phyloP scores from a whole-genome alignment of 2,329 filamentous ascomycete genomes.

The Eutypa lata region DNA sequence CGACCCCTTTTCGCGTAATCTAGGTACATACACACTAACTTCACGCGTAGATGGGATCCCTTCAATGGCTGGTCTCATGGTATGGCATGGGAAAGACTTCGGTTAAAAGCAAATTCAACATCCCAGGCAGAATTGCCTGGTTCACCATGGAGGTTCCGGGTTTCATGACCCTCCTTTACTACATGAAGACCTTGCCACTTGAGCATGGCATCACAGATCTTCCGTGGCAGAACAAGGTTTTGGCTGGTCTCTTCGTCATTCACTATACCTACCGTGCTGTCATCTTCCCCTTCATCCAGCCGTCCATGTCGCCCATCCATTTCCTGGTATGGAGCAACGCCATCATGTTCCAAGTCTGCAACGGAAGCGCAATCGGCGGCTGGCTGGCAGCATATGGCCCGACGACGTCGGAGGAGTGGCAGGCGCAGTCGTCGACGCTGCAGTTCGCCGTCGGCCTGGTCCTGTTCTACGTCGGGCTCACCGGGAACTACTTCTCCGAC shows the following conservation, averaged over 20 bases:
- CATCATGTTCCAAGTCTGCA: conserved; percentile 72
- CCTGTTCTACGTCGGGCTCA: conserved; percentile 73
- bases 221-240: conserved; percentile 75
- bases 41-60: conserved; percentile 57
- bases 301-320: conserved; percentile 91
- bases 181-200: conserved; percentile 65
- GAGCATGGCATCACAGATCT: conserved; percentile 56
- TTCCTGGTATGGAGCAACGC: conserved; percentile 62
- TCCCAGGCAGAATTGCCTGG: conserved; percentile 89
- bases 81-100: conserved; percentile 95
- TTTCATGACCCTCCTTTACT: conserved; percentile 74
- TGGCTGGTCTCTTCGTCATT: conserved; percentile 69
- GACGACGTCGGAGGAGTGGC: conserved; percentile 53
- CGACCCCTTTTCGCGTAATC: neutral
- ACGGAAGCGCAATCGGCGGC: conserved; percentile 72
- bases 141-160: conserved; percentile 82
- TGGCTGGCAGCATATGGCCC: conserved; percentile 83
- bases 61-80: conserved; percentile 76
- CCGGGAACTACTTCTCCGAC: conserved; percentile 84
- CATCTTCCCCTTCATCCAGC: conserved; percentile 76
- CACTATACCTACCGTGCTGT: conserved; percentile 92
- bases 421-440: conserved; percentile 30
- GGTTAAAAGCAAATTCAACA: conserved; percentile 67
- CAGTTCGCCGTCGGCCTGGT: conserved; percentile 63
- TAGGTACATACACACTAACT: conserved; percentile 1